These are phyloP conservation scores for Saccharomyces kudriavzevii DNA, from an alignment of 805 yeast genomes.

Conservation along the genomic window DNA sequence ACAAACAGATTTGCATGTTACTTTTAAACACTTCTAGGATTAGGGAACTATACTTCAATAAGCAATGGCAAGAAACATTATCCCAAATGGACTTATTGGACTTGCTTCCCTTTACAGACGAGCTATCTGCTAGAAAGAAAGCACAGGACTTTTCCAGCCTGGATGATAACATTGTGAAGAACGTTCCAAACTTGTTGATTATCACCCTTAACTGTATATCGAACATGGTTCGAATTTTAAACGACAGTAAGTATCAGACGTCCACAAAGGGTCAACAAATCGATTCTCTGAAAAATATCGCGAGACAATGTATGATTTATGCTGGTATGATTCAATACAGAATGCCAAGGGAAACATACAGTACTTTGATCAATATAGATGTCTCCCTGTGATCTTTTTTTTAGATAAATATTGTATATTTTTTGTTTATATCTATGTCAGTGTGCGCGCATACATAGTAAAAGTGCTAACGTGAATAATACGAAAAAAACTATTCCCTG, in stretches of 20 bases:
- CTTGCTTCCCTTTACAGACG: slow-evolving; percentile 56
- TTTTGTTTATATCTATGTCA: slow-evolving; percentile 1
- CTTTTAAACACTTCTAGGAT: slow-evolving; percentile 63
- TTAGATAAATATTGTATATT: not conserved
- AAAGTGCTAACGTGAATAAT: not conserved
- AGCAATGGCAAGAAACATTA: slow-evolving; percentile 54
- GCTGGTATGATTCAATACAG: slow-evolving; percentile 92
- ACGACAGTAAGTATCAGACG: slow-evolving; percentile 35
- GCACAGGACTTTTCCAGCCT: slow-evolving; percentile 61
- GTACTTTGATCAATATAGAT: slow-evolving; percentile 60
- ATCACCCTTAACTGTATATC: slow-evolving; percentile 75
- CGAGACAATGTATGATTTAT: slow-evolving; percentile 84
- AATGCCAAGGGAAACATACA: slow-evolving; percentile 80
- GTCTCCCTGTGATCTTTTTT: slow-evolving; percentile 21
- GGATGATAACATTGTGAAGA: slow-evolving; percentile 67
- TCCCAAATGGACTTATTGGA: slow-evolving; percentile 49
- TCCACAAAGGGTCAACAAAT: slow-evolving; percentile 46
- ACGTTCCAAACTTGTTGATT: slow-evolving; percentile 70
- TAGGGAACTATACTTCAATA: slow-evolving; percentile 47
- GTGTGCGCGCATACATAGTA: not conserved
- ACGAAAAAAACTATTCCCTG: not conserved
- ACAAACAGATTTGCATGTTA: slow-evolving; percentile 56
- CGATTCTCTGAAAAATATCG: slow-evolving; percentile 48
- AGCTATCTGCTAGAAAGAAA: slow-evolving; percentile 50
- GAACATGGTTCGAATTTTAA: slow-evolving; percentile 41